phyloP scores from a whole-genome alignment of 2,329 filamentous ascomycete genomes.

The Thelonectria blattea region DNA sequence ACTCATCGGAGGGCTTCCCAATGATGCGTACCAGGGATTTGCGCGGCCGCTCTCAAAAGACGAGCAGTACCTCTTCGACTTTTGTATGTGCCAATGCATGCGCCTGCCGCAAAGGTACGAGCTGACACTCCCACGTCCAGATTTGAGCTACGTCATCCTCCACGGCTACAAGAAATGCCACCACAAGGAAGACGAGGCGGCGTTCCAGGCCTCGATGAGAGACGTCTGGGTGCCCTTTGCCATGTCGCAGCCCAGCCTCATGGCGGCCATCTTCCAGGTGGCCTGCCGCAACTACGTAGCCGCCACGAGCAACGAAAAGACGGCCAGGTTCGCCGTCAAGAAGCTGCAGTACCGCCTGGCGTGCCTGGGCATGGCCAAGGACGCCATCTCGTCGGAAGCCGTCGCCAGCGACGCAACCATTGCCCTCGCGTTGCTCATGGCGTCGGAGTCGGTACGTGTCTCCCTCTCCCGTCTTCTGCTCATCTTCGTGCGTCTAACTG shows the following conservation, averaged over 20 bases:
- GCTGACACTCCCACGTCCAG: background rate
- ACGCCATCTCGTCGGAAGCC: background rate
- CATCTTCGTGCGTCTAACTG: background rate
- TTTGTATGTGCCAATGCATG: conserved; percentile 1
- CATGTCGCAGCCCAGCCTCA: conserved; percentile 21
- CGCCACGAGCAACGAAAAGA: conserved; percentile 15
- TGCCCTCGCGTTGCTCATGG: conserved; percentile 13
- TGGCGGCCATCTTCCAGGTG: conserved; percentile 26
- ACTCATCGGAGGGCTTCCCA: conserved; percentile 4
- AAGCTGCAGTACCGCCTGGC: conserved; percentile 11
- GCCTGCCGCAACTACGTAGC: conserved; percentile 28
- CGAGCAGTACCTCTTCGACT: conserved; percentile 13
- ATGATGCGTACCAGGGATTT: conserved; percentile 4
- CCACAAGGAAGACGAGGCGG: background rate
- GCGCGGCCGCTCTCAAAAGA: conserved; percentile 5
- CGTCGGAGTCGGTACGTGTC: conserved; percentile 11
- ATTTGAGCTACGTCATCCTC: conserved; percentile 1
- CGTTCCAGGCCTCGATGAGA: conserved; percentile 5
- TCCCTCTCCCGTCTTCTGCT: background rate
- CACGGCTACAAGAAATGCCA: conserved; percentile 5
- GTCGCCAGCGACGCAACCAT: conserved; percentile 10
- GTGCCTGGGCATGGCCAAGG: conserved; percentile 1
- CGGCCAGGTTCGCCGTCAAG: background rate
- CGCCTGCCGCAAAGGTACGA: background rate
- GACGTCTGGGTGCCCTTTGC: conserved; percentile 25